A percentile compares a stretch with the other conserved stretches of the same genome.
phyloP scores from a whole-genome alignment of 2,329 filamentous ascomycete genomes.

The Pyrenochaeta sp. region DNA sequence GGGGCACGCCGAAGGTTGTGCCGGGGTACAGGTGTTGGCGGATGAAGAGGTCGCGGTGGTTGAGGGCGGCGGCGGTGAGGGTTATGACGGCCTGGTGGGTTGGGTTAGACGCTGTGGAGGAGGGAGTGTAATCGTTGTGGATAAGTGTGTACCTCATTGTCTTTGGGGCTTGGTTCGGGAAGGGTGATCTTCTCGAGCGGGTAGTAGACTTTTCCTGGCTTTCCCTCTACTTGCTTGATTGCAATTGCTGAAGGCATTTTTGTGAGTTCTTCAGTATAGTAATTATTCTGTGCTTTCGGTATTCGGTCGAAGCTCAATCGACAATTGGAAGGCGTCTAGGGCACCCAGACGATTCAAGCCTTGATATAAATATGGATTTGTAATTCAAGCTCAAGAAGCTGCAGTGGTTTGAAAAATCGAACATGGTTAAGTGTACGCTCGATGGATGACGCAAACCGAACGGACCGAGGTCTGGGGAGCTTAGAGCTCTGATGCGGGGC shows the following conservation, averaged over 20 bases:
- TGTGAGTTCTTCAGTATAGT: no score
- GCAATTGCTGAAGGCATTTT: slow-evolving; percentile 64
- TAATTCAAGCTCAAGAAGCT: neutral
- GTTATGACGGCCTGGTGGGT: slow-evolving; percentile 74
- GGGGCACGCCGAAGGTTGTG: slow-evolving; percentile 77
- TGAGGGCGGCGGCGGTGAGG: slow-evolving; percentile 81
- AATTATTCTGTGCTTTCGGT: no score
- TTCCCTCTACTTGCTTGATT: slow-evolving; percentile 75
- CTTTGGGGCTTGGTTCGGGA: slow-evolving; percentile 34
- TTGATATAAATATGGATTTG: no score
- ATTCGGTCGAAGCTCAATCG: no score
- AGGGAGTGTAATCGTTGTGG: neutral
- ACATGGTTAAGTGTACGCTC: slow-evolving; percentile 11
- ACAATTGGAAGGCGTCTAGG: no score
- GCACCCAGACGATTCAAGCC: no score
- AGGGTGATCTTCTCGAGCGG: slow-evolving; percentile 57
- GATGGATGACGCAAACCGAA: slow-evolving; percentile 18
- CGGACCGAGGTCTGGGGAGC: slow-evolving; percentile 17
- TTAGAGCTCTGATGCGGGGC: slow-evolving; percentile 14
- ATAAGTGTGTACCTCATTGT: slow-evolving; percentile 33
- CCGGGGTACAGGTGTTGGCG: slow-evolving; percentile 90
- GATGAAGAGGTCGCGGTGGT: slow-evolving; percentile 95
- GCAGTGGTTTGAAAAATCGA: neutral
- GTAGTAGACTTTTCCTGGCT: slow-evolving; percentile 88
- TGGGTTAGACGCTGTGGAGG: slow-evolving; percentile 25